A percentile compares a stretch with the other conserved stretches of the same genome.
Evolutionary conservation across 768 basidiomycete species (phyloP).

Genomic region (Boletales sp.): DNA sequence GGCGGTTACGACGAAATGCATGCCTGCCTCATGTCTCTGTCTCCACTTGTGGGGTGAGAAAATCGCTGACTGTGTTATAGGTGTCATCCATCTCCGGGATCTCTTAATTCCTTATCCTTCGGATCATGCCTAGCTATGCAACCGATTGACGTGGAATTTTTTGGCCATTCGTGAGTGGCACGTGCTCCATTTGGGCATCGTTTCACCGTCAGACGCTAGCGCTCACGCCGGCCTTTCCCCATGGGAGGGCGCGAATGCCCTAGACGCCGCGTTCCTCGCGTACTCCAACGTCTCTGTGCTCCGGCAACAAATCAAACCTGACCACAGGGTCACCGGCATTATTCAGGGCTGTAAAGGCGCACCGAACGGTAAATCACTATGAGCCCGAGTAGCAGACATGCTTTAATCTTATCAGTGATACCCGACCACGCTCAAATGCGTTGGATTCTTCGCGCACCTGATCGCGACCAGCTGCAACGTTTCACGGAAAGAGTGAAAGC

Average conservation of each 20-base stretch:
- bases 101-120: slow-evolving; percentile 45
- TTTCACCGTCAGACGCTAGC: slow-evolving; percentile 33
- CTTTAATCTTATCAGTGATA: slow-evolving; percentile 50
- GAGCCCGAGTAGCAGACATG: neutral
- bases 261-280: slow-evolving; percentile 84
- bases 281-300: slow-evolving; percentile 77
- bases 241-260: slow-evolving; percentile 84
- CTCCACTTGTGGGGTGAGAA: slow-evolving; percentile 5
- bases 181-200: neutral
- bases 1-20: slow-evolving; percentile 84
- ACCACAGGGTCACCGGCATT: slow-evolving; percentile 75
- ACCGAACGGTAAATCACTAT: slow-evolving; percentile 54
- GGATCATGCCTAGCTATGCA: slow-evolving; percentile 63
- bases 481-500: slow-evolving; percentile 58
- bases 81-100: slow-evolving; percentile 70
- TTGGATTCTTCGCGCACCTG: slow-evolving; percentile 71
- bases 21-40: slow-evolving; percentile 64
- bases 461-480: slow-evolving; percentile 47
- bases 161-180: slow-evolving; percentile 61
- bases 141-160: slow-evolving; percentile 63
- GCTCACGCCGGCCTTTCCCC: slow-evolving; percentile 80
- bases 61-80: slow-evolving; percentile 34
- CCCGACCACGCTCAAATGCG: slow-evolving; percentile 78
- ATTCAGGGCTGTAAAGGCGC: slow-evolving; percentile 66
- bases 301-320: slow-evolving; percentile 84